Conservation (phyloP, 2,329 filamentous ascomycete species). For the Endothia cerciana region DNA sequence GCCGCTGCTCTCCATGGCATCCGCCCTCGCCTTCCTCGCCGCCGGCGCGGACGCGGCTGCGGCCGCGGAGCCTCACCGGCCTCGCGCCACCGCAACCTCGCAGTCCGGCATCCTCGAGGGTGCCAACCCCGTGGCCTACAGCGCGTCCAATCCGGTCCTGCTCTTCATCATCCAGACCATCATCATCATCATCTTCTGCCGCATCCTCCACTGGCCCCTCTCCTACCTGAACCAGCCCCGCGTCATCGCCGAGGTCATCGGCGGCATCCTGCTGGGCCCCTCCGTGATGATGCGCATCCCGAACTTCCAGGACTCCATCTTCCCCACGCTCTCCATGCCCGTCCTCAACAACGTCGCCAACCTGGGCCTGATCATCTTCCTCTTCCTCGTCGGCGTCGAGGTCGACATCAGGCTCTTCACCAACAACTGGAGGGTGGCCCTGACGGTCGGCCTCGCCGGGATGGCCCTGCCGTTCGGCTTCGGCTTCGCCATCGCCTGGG, state of each 20-base stretch:
- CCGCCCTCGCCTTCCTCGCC: constrained; percentile 11
- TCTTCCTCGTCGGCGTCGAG: constrained; percentile 88
- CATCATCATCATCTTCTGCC: constrained; percentile 77
- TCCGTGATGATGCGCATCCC: constrained; percentile 88
- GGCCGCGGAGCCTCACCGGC: constrained; percentile 11
- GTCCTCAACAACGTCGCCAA: constrained; percentile 79
- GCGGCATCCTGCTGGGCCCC: constrained; percentile 79
- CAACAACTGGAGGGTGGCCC: constrained; percentile 79
- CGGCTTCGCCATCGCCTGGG: constrained; percentile 79
- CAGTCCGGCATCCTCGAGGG: constrained; percentile 65
- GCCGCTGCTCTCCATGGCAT: constrained; percentile 22
- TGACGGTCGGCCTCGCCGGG: constrained; percentile 76
- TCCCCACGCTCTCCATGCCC: constrained; percentile 75
- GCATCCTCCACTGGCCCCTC: constrained; percentile 71
- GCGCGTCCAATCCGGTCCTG: constrained; percentile 66
- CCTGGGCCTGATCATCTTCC: constrained; percentile 79
- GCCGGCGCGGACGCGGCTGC: constrained; percentile 38
- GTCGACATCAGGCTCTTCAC: constrained; percentile 79
- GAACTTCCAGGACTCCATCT: constrained; percentile 75
- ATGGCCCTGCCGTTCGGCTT: constrained; percentile 84
- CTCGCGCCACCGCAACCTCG: constrained; percentile 31
- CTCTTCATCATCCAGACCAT: constrained; percentile 71
- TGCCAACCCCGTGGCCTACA: constrained; percentile 64
- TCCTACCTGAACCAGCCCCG: constrained; percentile 73
- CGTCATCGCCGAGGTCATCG: constrained; percentile 80